phyloP scores from a whole-genome alignment of 2,329 filamentous ascomycete species.

The Talaromyces sp. region DNA sequence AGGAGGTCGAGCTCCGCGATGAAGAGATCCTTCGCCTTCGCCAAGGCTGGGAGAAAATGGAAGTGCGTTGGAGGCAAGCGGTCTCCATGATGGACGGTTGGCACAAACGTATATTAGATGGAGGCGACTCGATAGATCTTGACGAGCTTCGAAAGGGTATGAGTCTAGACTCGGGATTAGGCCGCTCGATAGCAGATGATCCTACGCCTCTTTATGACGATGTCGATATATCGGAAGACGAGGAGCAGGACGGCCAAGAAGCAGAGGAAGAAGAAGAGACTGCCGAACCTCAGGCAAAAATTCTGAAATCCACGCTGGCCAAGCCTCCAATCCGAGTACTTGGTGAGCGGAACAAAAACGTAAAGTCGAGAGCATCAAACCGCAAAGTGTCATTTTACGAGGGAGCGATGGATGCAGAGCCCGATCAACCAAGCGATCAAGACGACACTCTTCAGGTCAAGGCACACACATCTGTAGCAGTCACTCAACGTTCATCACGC shows the following conservation, averaged over 20 bases:
- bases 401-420: slow-evolving; percentile 28
- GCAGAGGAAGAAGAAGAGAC: slow-evolving; percentile 21
- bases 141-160: slow-evolving; percentile 44
- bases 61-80: slow-evolving; percentile 83
- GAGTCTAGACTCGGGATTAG: slow-evolving; percentile 40
- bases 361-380: slow-evolving; percentile 28
- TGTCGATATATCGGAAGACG: slow-evolving; percentile 26
- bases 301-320: slow-evolving; percentile 12
- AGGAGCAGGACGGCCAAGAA: slow-evolving; percentile 25
- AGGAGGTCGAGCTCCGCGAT: slow-evolving; percentile 89
- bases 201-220: slow-evolving; percentile 34
- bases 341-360: slow-evolving; percentile 38
- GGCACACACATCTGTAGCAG: slow-evolving; percentile 30
- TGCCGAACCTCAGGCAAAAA: slow-evolving; percentile 18
- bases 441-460: slow-evolving; percentile 37
- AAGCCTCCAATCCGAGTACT: slow-evolving; percentile 30
- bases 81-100: slow-evolving; percentile 88
- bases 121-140: slow-evolving; percentile 40
- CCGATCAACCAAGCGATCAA: slow-evolving; percentile 25
- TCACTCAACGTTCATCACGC: slow-evolving; percentile 29
- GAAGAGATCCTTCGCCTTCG: slow-evolving; percentile 82
- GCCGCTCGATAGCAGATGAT: slow-evolving; percentile 25
- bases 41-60: slow-evolving; percentile 90
- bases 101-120: slow-evolving; percentile 68
- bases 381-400: slow-evolving; percentile 40